Base-by-base conservation (phyloP, 1,284 basidiomycete genomes). In the Cystobasidium pallidum region DNA sequence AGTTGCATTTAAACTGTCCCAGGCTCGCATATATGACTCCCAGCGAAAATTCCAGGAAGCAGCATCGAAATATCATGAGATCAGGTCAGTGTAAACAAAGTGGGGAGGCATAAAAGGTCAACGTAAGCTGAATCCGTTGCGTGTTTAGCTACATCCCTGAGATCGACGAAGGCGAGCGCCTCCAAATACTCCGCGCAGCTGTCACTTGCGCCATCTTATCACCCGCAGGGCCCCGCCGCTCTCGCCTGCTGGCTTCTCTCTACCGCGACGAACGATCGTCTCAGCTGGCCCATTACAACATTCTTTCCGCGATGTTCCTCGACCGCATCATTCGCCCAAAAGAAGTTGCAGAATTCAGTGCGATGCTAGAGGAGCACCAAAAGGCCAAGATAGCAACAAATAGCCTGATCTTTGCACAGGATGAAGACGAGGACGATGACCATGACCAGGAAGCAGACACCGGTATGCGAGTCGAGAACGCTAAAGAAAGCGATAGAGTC, bases 141-240 rank as follows among this genome's bases (percentile, higher is more conserved):
- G 10, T 17, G 10, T 32, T 49, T 32, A 71, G 76, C 71, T 78
- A 78, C 55, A 72, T 74, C 2, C 10, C 62, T 2, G 70, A 63
- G 10, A 90, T 97, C 58, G 92, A 92, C 75, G 93, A 94, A 79
- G 91, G 90, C 41, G 94, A 97, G 78, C 87, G 94, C 63, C 84
- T 86, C 64, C 87, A 90, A 58, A 91, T 93, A 84, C 86, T 96
- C 90, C 86, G 88, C 61, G 91, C 92, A 43, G 93, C 96, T 10
- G 92, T 98, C 21, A 94, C 92, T 0, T 95, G 94, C 78, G 92
- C 92, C 6, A 92, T 99, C 70, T 87, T 99, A n/a, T 94, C 94
- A 0, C 94, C 95, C 0, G 94, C 96, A 26, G 96, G 96, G 0
- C 94, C 95, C 2, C 92, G 93, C 80, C 89, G 96, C 47, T 93